Evolutionary conservation across 2,329 filamentous ascomycete genomes (phyloP), one percentile per base, ranked within the genome.

Genomic region (Lecanicillium sp.): DNA sequence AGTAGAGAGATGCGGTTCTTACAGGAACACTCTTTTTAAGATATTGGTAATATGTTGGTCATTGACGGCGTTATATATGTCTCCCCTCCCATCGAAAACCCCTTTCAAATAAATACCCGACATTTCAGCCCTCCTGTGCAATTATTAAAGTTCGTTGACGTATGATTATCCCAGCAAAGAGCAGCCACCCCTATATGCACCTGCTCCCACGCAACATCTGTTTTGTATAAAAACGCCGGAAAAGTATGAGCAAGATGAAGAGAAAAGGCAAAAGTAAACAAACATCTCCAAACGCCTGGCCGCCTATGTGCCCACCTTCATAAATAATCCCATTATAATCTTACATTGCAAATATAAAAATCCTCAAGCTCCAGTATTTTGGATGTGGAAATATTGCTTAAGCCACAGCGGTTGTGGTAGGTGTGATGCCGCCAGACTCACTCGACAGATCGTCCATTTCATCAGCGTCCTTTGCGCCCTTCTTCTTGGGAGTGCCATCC

Each of bases 401-500:
- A 20, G 37, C 36, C 15, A 35, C 38, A 17, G 32, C 29, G 15
- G 37, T 35, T 11, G 33, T 14, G 4, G 41, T 43, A 14, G 41
- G 41, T 9, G 41, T 43, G 6, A 19, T 36, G 14, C 35, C 37
- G 13, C 41, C 36, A 28, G 34, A 38, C n/a, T 33, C 35, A 22
- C 32, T 35, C 11, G 22, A 25, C 22, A 25, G 7, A 11, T 25
- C 22, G 6, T 25, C 22, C 22, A 7, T 25, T 25, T 45, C 17
- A 39, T 40, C 35, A 42, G 36, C 43, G 55, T 58, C 30, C 48
- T 54, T 9, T 54, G 53, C 1, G 55, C 22, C 22, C 22, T 18
- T 58, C 57, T 32, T 54, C 47, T 56, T 54, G 2, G 56, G 60
- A 9, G 56, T 55, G n/a, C 59, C 57, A 22, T 53, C 51, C 17